Conservation (phyloP, 768 basidiomycete species). For the Dacryopinax primogenitus region DNA sequence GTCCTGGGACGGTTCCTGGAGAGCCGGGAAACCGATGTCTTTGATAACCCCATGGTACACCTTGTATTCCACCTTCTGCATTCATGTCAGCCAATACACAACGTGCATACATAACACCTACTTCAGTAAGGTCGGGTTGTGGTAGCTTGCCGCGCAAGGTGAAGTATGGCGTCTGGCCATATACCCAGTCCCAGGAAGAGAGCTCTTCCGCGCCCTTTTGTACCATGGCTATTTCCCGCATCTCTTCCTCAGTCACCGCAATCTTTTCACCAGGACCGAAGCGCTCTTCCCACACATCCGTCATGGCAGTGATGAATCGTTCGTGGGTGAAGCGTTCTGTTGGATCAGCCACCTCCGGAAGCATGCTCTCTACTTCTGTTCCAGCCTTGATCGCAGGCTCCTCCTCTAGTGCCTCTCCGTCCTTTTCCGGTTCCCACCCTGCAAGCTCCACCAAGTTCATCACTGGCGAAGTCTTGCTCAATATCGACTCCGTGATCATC, state of each 20-base stretch:
- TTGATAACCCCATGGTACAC: slow-evolving; percentile 43
- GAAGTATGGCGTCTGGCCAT: slow-evolving; percentile 90
- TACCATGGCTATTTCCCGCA: slow-evolving; percentile 46
- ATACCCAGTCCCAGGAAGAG: slow-evolving; percentile 89
- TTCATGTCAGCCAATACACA: neutral
- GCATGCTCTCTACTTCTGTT: no score
- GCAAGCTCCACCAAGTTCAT: slow-evolving; percentile 31
- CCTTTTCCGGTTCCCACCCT: neutral
- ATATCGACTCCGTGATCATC: slow-evolving; percentile 74
- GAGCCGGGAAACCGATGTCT: neutral
- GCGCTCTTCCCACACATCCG: slow-evolving; percentile 49
- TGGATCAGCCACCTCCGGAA: no score
- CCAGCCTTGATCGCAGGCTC: slow-evolving; percentile 20
- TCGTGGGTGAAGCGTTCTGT: slow-evolving; percentile 53
- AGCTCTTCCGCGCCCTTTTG: slow-evolving; percentile 59
- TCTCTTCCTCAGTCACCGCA: slow-evolving; percentile 25
- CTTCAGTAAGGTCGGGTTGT: slow-evolving; percentile 33
- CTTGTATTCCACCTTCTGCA: neutral
- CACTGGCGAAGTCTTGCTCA: slow-evolving; percentile 86
- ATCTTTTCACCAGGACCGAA: slow-evolving; percentile 28
- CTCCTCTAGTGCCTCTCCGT: neutral
- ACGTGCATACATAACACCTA: slow-evolving; percentile 22
- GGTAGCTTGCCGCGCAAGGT: slow-evolving; percentile 36
- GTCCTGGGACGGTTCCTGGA: neutral
- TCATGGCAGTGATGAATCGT: slow-evolving; percentile 54